Base-by-base conservation (phyloP, 495 filamentous ascomycete species). In the Paragyromitra xinjiangensis region DNA sequence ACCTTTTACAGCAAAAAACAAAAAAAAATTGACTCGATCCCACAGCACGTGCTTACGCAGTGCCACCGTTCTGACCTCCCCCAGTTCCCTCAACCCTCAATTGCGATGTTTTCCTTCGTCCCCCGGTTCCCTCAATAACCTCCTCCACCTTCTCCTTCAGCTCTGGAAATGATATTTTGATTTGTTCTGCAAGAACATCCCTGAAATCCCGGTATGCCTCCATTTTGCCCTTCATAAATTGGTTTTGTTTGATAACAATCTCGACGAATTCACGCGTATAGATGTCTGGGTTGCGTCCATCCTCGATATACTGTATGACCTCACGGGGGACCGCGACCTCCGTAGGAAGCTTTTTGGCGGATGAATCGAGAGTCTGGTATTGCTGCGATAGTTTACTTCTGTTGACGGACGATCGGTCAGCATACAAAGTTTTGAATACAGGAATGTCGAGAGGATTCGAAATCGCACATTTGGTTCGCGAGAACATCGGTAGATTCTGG, bases 251-350 rank as follows among this genome's bases (percentile, higher is more conserved):
- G 83, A 95, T 89, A 26, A 93, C 92, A 22, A 93, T 86, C 89
- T 99, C 96, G 59, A 98, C 94, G 81, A 98, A 97, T 85, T 98
- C 94, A 48, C 95, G 89, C 66, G 95, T 98, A 87, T 98, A 99
- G 84, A 99, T 97, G 83, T 98, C 95, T 14, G 95, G 95, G 85
- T 99, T 99, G 56, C 95, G 92, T 12, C 93, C 90, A 65, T 92
- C 88, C 83, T 98, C 94, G 64, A 99, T 93, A 85, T 99, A 99
- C 73, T 92, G 87, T 81, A 98, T 92, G 11, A 99, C 90, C 78
- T 97, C 94, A n/a, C 91, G 90, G 2, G 95, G 95, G 34, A 98
- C 87, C 6, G 83, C 80, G 3, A 81, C 82, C 14, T 70, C 77
- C 8, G 69, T 59, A 42, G 81, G 81, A 22, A 88, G 87, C 69